Percentiles rank a stretch among this genome's conserved stretches.
These are phyloP conservation scores for Nemania sp. DNA, from an alignment of 2,329 filamentous ascomycete genomes.

Conservation along the genomic window DNA sequence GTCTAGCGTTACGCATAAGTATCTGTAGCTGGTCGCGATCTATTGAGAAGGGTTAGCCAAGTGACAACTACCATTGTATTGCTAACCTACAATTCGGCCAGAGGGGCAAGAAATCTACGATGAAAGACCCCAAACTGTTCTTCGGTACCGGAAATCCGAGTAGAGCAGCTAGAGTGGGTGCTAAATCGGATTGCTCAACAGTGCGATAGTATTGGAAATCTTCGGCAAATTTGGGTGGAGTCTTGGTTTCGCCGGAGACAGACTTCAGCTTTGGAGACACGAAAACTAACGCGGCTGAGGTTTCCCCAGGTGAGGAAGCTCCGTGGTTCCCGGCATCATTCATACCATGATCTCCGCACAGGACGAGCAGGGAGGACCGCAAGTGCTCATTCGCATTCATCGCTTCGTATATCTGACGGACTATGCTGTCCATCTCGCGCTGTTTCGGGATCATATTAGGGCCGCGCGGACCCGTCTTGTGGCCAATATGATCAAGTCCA, in stretches of 20 bases:
- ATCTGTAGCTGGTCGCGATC: slow-evolving; percentile 59
- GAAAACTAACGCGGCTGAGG: slow-evolving; percentile 89
- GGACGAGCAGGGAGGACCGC: slow-evolving; percentile 75
- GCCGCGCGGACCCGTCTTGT: slow-evolving; percentile 88
- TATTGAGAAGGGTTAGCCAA: slow-evolving; percentile 23
- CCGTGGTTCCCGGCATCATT: slow-evolving; percentile 98
- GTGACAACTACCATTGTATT: background rate
- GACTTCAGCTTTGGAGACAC: slow-evolving; percentile 78
- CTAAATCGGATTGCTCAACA: slow-evolving; percentile 94
- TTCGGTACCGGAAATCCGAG: slow-evolving; percentile 85
- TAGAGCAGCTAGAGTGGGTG: slow-evolving; percentile 83
- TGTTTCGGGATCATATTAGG: slow-evolving; percentile 94
- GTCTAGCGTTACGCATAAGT: slow-evolving; percentile 75
- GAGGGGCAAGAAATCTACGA: slow-evolving; percentile 75
- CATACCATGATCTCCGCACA: slow-evolving; percentile 98
- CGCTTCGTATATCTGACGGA: slow-evolving; percentile 73
- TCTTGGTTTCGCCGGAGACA: slow-evolving; percentile 48
- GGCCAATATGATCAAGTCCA: slow-evolving; percentile 94
- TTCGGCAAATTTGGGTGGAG: slow-evolving; percentile 62
- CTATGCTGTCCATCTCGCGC: slow-evolving; percentile 86
- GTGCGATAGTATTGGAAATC: slow-evolving; percentile 83
- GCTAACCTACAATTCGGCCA: slow-evolving; percentile 65
- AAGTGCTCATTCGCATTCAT: slow-evolving; percentile 74
- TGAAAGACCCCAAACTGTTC: slow-evolving; percentile 88
- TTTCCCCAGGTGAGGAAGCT: slow-evolving; percentile 90